Evolutionary conservation across 805 yeast genomes (phyloP).

Genomic region (Kazachstania bromeliacearum): DNA sequence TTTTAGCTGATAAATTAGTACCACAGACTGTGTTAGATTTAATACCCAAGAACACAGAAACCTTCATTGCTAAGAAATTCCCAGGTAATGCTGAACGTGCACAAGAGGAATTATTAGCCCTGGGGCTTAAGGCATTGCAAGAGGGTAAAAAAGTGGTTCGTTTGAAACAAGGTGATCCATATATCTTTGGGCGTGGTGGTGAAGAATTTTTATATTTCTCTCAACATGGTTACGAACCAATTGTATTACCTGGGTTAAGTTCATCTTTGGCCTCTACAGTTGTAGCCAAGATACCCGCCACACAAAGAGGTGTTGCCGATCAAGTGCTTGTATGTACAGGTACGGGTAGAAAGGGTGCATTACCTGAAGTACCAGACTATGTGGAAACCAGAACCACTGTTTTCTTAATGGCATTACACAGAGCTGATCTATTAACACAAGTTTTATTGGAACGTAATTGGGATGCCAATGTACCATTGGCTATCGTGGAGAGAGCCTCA

Average conservation of each 20-base stretch:
- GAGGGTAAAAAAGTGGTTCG: conserved; percentile 75
- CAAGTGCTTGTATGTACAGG: conserved; percentile 92
- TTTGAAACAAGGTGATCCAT: conserved; percentile 94
- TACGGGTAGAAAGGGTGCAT: conserved; percentile 78
- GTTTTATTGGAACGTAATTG: conserved; percentile 51
- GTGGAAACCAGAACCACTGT: conserved; percentile 69
- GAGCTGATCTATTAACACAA: conserved; percentile 42
- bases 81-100: conserved; percentile 96
- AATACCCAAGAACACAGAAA: conserved; percentile 65
- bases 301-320: conserved; percentile 86
- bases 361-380: conserved; percentile 71
- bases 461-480: conserved; percentile 67
- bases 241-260: conserved; percentile 79
- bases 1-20: conserved; percentile 85
- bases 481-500: conserved; percentile 82
- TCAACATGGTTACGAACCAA: conserved; percentile 57
- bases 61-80: conserved; percentile 84
- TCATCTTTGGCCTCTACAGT: conserved; percentile 87
- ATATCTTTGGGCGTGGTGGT: conserved; percentile 93
- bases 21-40: conserved; percentile 79
- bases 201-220: conserved; percentile 73
- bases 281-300: conserved; percentile 74
- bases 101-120: conserved; percentile 68
- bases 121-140: conserved; percentile 57
- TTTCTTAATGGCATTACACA: conserved; percentile 82